These are phyloP conservation scores for Phytophthora macrochlamydospora DNA, from an alignment of 352 stramenopile genomes.

Conservation along the genomic window DNA sequence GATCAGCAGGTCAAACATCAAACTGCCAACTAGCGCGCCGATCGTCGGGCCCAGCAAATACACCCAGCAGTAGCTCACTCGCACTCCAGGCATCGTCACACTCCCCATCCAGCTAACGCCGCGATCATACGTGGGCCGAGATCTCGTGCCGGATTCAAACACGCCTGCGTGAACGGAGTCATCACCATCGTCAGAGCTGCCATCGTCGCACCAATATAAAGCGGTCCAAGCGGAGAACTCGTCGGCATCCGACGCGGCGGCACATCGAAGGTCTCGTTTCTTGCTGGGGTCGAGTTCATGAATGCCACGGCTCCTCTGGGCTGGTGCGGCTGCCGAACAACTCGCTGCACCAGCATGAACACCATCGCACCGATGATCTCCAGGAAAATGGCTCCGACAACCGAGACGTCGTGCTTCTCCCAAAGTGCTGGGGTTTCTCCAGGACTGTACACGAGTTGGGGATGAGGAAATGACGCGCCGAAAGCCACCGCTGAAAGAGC, in stretches of 20 bases:
- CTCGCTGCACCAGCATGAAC: conserved; percentile 66
- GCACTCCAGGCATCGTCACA: conserved; percentile 43
- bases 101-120: conserved; percentile 62
- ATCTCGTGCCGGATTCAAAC: conserved; percentile 80
- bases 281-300: conserved; percentile 8
- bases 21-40: conserved; percentile 52
- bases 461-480: conserved; percentile 73
- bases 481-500: conserved; percentile 70
- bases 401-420: conserved; percentile 37
- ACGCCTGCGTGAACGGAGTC: conserved; percentile 70
- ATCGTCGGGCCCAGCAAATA: conserved; percentile 69
- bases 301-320: conserved; percentile 22
- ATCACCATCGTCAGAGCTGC: conserved; percentile 53
- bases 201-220: conserved; percentile 61
- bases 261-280: conserved; percentile 13
- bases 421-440: conserved; percentile 12
- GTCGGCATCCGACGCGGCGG: conserved; percentile 10
- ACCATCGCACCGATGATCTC: conserved; percentile 67
- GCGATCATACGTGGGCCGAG: conserved; percentile 75
- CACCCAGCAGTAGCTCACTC: conserved; percentile 57
- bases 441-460: conserved; percentile 33
- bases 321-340: conserved; percentile 42
- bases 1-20: conserved; percentile 61
- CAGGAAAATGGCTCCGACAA: conserved; percentile 44
- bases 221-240: conserved; percentile 29